Evolutionary conservation across 768 basidiomycete species (phyloP).

Genomic region (Leucogyrophana mollusca): DNA sequence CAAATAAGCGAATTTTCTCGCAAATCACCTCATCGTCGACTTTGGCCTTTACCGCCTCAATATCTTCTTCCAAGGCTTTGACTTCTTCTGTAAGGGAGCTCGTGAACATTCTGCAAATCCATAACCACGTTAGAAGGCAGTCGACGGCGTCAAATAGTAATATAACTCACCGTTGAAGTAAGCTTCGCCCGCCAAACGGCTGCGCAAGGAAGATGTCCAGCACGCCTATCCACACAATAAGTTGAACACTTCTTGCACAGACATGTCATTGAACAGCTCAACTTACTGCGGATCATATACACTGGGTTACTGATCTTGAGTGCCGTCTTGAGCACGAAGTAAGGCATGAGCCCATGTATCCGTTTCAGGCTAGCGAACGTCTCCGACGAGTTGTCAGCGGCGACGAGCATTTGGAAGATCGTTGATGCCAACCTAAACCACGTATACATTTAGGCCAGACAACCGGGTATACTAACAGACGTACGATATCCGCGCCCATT

Average conservation of each 20-base stretch:
- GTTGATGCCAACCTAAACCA: slow-evolving; percentile 83
- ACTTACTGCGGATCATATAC: slow-evolving; percentile 86
- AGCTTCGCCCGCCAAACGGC: slow-evolving; percentile 91
- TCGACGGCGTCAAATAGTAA: background rate
- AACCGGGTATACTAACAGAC: slow-evolving; percentile 30
- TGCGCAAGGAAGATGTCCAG: slow-evolving; percentile 95
- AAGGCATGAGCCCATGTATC: slow-evolving; percentile 95
- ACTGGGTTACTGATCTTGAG: slow-evolving; percentile 94
- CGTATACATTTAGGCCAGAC: slow-evolving; percentile 5
- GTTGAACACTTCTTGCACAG: background rate
- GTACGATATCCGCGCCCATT: slow-evolving; percentile 97
- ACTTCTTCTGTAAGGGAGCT: slow-evolving; percentile 90
- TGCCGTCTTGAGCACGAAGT: slow-evolving; percentile 92
- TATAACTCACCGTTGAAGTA: slow-evolving; percentile 73
- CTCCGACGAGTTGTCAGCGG: slow-evolving; percentile 89
- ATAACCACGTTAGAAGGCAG: slow-evolving; percentile 5
- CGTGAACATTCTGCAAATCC: slow-evolving; percentile 81
- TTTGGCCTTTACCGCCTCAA: slow-evolving; percentile 83
- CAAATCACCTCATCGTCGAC: slow-evolving; percentile 86
- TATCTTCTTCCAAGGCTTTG: slow-evolving; percentile 79
- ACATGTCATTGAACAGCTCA: background rate
- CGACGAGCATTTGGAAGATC: slow-evolving; percentile 92
- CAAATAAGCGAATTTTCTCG: slow-evolving; percentile 83
- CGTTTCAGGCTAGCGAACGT: slow-evolving; percentile 86
- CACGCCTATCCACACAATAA: slow-evolving; percentile 40